These are phyloP conservation scores for Eucalyptus curtisii DNA, from an alignment of 345 rosid species.

Conservation along the genomic window DNA sequence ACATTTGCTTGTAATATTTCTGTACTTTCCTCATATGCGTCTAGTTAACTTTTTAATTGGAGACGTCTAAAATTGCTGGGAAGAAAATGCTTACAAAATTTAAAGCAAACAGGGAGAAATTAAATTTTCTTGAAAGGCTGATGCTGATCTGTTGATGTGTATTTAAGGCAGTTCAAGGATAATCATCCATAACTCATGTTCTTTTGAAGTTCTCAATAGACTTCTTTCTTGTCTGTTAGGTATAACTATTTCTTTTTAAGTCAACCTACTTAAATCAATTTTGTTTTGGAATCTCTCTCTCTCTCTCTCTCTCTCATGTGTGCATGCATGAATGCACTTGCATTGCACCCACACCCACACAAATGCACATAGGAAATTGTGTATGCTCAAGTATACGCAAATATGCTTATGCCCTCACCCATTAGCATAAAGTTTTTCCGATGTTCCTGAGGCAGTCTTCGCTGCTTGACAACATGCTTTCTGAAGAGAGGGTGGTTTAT, in stretches of 20 bases:
- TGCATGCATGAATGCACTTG: neutral
- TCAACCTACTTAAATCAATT: neutral
- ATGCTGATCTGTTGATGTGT: neutral
- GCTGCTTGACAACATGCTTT: neutral
- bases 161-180: neutral
- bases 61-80: neutral
- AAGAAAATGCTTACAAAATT: neutral
- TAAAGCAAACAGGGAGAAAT: neutral
- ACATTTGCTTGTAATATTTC: neutral
- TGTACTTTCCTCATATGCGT: neutral
- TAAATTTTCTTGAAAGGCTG: neutral
- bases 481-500: neutral
- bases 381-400: neutral
- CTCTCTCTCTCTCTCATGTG: neutral
- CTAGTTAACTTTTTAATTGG: neutral
- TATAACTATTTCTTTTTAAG: neutral
- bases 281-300: neutral
- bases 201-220: neutral
- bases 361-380: neutral
- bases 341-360: neutral
- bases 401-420: neutral
- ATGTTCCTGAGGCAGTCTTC: neutral
- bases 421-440: neutral
- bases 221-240: neutral
- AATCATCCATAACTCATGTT: neutral